These are phyloP conservation scores for Xylaria telfairii DNA, from an alignment of 495 filamentous ascomycete genomes.

Conservation along the genomic window DNA sequence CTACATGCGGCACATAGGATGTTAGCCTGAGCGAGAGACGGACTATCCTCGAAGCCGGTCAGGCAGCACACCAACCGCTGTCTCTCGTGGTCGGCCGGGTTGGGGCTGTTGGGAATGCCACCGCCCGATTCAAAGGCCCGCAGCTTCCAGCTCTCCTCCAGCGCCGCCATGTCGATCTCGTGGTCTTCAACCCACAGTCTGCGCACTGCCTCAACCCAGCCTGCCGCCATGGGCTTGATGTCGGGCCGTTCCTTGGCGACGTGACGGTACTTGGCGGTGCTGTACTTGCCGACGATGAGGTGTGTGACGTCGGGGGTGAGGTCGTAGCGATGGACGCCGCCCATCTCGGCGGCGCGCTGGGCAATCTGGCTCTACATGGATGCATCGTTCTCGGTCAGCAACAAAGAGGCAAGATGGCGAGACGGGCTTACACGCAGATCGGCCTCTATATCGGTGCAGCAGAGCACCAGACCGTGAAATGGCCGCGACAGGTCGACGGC, in stretches of 20 bases:
- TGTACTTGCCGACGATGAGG: conserved; percentile 84
- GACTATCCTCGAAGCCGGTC: conserved; percentile 89
- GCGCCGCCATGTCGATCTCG: conserved; percentile 73
- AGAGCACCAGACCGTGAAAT: conserved; percentile 81
- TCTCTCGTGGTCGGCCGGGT: conserved; percentile 34
- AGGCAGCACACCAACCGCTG: conserved; percentile 75
- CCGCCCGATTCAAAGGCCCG: conserved; percentile 49
- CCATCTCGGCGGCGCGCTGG: conserved; percentile 76
- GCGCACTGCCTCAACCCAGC: conserved; percentile 86
- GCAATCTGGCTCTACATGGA: conserved; percentile 69
- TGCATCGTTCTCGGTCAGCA: conserved; percentile 9
- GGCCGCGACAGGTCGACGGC: conserved; percentile 62
- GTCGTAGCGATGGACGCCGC: conserved; percentile 82
- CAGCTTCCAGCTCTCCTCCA: conserved; percentile 54
- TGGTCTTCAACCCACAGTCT: conserved; percentile 80
- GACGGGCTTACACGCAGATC: conserved; percentile 74
- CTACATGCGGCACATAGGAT: not conserved
- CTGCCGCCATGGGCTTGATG: conserved; percentile 75
- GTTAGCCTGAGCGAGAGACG: conserved; percentile 39
- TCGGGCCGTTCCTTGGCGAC: conserved; percentile 89
- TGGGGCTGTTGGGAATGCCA: conserved; percentile 34
- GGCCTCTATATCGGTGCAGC: conserved; percentile 85
- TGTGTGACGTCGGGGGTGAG: conserved; percentile 97
- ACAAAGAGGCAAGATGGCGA: not conserved
- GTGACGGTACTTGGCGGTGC: conserved; percentile 93